A percentile compares a stretch with the other conserved stretches of the same genome.
These are phyloP conservation scores for Saprolegnia parasitica DNA, from an alignment of 352 stramenopile species.

Conservation along the genomic window DNA sequence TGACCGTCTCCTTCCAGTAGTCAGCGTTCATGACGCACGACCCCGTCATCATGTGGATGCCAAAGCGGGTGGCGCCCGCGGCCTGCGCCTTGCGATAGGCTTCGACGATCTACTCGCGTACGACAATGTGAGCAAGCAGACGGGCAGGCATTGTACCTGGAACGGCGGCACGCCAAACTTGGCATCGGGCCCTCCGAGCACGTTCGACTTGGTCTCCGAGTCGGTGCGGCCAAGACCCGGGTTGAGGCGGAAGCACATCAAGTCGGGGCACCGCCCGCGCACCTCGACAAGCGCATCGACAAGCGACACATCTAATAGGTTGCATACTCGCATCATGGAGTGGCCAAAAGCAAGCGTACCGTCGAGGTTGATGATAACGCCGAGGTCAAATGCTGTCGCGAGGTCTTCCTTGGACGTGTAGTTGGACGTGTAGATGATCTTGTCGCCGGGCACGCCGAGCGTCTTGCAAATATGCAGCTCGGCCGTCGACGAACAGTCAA, in stretches of 20 bases:
- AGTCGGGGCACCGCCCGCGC: constrained; percentile 65
- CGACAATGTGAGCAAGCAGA: no score
- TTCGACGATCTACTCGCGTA: constrained; percentile 71
- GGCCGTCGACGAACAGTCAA: constrained; percentile 84
- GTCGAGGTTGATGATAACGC: constrained; percentile 86
- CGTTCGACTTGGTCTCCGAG: constrained; percentile 86
- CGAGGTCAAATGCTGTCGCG: constrained; percentile 62
- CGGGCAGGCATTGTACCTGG: constrained; percentile 37
- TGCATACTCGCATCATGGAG: background rate
- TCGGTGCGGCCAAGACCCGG: constrained; percentile 83
- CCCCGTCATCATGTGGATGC: constrained; percentile 91
- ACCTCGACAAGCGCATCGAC: constrained; percentile 68
- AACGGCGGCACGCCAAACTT: constrained; percentile 87
- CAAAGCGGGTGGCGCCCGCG: constrained; percentile 76
- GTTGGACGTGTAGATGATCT: constrained; percentile 88
- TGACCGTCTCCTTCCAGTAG: constrained; percentile 87
- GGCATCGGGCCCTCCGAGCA: constrained; percentile 79
- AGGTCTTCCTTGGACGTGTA: constrained; percentile 82
- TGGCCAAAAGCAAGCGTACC: constrained; percentile 28
- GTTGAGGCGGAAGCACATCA: constrained; percentile 87
- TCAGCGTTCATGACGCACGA: constrained; percentile 86
- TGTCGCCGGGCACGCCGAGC: constrained; percentile 64
- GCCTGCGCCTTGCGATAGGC: constrained; percentile 79
- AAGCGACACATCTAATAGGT: constrained; percentile 56
- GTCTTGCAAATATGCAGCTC: constrained; percentile 76